Evolutionary conservation across 2,329 filamentous ascomycete genomes (phyloP).

Genomic region (Clonostachys solani): DNA sequence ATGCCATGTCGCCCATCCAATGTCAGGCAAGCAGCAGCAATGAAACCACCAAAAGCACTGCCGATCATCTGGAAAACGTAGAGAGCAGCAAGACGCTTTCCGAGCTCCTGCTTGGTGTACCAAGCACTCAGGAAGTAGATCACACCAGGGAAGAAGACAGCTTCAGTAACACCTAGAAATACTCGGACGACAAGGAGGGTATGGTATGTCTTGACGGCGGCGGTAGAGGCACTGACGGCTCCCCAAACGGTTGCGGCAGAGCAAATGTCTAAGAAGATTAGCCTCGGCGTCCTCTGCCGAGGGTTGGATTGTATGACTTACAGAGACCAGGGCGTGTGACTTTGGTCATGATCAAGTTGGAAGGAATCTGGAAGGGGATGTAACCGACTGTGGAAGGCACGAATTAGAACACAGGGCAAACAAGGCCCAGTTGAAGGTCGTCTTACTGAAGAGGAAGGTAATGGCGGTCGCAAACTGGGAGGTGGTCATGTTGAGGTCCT

Average conservation of each 20-base stretch:
- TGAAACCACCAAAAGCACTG: constrained; percentile 44
- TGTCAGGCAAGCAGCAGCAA: constrained; percentile 42
- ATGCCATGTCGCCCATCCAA: constrained; percentile 40
- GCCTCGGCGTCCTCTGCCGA: background rate
- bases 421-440: no score
- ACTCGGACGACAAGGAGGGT: constrained; percentile 25
- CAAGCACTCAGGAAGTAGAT: constrained; percentile 34
- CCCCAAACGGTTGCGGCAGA: constrained; percentile 34
- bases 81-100: constrained; percentile 25
- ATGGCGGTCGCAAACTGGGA: constrained; percentile 29
- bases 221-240: constrained; percentile 32
- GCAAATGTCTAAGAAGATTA: constrained; percentile 14
- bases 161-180: constrained; percentile 27
- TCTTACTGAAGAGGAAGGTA: constrained; percentile 32
- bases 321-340: constrained; percentile 34
- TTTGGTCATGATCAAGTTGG: constrained; percentile 42
- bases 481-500: constrained; percentile 27
- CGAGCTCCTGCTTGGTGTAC: constrained; percentile 32
- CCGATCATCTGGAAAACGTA: constrained; percentile 26
- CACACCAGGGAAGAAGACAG: constrained; percentile 30
- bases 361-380: constrained; percentile 41
- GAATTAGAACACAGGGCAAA: no score
- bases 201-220: constrained; percentile 23
- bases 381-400: constrained; percentile 26
- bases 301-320: constrained; percentile 16